phyloP scores from a whole-genome alignment of 2,329 filamentous ascomycete genomes.

The Whalleya microplaca region DNA sequence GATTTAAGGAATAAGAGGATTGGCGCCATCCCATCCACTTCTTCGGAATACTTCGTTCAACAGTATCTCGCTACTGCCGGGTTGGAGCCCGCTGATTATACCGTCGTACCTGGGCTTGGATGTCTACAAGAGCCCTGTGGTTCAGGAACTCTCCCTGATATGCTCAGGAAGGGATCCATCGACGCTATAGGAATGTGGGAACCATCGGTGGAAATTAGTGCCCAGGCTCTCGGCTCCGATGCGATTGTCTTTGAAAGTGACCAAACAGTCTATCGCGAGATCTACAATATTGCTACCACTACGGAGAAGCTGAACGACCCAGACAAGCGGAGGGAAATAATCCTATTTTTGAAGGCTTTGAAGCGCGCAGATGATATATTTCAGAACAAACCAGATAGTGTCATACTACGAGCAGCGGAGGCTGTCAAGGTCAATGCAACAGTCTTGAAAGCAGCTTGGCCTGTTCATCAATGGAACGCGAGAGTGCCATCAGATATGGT shows the following conservation, averaged over 20 bases:
- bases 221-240: constrained; percentile 31
- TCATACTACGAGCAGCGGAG: constrained; percentile 31
- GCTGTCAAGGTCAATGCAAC: constrained; percentile 30
- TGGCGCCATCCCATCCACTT: constrained; percentile 37
- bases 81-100: constrained; percentile 34
- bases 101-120: constrained; percentile 30
- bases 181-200: constrained; percentile 42
- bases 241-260: constrained; percentile 36
- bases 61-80: constrained; percentile 35
- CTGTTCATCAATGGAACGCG: constrained; percentile 36
- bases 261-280: constrained; percentile 37
- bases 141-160: constrained; percentile 33
- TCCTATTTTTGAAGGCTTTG: constrained; percentile 36
- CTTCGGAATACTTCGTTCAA: constrained; percentile 40
- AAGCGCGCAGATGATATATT: constrained; percentile 37
- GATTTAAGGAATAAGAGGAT: constrained; percentile 40
- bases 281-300: constrained; percentile 40
- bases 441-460: constrained; percentile 32
- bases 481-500: constrained; percentile 31
- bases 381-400: constrained; percentile 28
- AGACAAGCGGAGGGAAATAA: constrained; percentile 34
- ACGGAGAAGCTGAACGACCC: constrained; percentile 37
- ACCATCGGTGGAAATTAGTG: constrained; percentile 38
- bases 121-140: constrained; percentile 38
- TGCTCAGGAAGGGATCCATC: constrained; percentile 32